phyloP scores from a whole-genome alignment of 1,284 basidiomycete species.

The Ustilago lituana region DNA sequence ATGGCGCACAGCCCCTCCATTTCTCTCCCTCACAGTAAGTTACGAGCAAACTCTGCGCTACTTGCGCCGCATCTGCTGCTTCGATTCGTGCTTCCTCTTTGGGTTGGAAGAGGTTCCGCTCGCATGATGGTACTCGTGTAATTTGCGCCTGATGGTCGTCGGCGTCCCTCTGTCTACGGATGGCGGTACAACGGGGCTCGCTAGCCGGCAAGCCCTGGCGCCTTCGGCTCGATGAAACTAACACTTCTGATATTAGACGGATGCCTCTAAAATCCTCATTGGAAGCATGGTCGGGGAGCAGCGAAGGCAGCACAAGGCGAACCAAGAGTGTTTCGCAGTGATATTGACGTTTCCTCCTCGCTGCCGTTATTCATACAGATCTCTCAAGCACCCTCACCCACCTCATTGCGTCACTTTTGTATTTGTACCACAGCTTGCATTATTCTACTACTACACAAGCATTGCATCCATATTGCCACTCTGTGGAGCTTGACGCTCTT shows the following conservation, averaged over 20 bases:
- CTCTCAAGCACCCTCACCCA: too few species aligned
- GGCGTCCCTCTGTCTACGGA: slow-evolving; percentile 31
- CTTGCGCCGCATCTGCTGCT: too few species aligned
- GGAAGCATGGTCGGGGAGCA: neutral
- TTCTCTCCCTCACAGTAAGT: slow-evolving; percentile 13
- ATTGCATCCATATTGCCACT: too few species aligned
- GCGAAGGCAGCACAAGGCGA: neutral
- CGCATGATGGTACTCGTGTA: slow-evolving; percentile 62
- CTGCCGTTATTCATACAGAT: too few species aligned
- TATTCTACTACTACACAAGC: neutral
- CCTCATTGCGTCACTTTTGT: too few species aligned
- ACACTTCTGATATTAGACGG: slow-evolving; percentile 40
- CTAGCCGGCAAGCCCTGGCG: slow-evolving; percentile 61
- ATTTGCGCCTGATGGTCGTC: slow-evolving; percentile 59
- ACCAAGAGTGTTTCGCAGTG: too few species aligned
- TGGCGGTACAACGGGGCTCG: slow-evolving; percentile 53
- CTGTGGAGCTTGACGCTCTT: too few species aligned
- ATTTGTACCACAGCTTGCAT: slow-evolving; percentile 11
- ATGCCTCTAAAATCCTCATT: neutral
- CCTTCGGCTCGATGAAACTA: slow-evolving; percentile 49
- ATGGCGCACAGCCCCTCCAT: neutral
- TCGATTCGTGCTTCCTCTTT: too few species aligned
- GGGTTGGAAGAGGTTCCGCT: neutral
- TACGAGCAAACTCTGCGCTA: too few species aligned
- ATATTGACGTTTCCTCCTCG: too few species aligned